A percentile compares a stretch with the other conserved stretches of the same genome.
Evolutionary conservation across 2,329 filamentous ascomycete genomes (phyloP).

Genomic region (Colletotrichum endophyticum): DNA sequence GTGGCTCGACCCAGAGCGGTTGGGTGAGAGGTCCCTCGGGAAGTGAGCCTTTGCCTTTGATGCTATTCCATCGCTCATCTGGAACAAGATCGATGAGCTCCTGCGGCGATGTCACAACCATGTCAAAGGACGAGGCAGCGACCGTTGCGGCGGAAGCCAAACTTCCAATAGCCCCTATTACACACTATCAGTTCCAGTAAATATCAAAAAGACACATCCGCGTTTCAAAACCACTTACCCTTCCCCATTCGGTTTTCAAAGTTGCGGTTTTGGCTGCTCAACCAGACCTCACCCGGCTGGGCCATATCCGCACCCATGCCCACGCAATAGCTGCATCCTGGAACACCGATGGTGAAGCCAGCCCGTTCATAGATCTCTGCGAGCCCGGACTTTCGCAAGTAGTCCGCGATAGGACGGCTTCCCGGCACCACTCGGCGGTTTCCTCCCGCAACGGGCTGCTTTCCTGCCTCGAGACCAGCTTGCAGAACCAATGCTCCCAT

Average conservation of each 20-base stretch:
- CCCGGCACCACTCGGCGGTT: conserved; percentile 46
- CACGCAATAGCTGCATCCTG: conserved; percentile 50
- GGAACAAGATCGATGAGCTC: conserved; percentile 31
- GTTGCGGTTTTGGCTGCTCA: conserved; percentile 51
- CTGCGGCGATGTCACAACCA: conserved; percentile 44
- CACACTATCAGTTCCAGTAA: conserved; percentile 17
- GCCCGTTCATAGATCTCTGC: conserved; percentile 41
- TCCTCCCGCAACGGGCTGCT: conserved; percentile 33
- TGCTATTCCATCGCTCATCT: conserved; percentile 19
- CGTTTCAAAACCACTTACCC: conserved; percentile 31
- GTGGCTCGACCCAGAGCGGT: neutral
- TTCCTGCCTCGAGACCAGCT: conserved; percentile 36
- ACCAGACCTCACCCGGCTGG: conserved; percentile 44
- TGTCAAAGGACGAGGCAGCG: conserved; percentile 49
- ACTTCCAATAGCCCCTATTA: conserved; percentile 37
- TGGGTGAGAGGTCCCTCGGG: neutral
- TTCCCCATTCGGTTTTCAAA: conserved; percentile 50
- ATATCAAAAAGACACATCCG: neutral
- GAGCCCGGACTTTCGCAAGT: conserved; percentile 37
- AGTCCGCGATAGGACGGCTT: conserved; percentile 40
- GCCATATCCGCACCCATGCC: conserved; percentile 46
- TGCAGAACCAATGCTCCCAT: conserved; percentile 45
- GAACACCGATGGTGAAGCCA: conserved; percentile 44
- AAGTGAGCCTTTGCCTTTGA: conserved; percentile 25
- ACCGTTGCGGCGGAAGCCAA: conserved; percentile 50